Evolutionary conservation across 805 yeast genomes (phyloP).

Genomic region (Pichia eremophila): DNA sequence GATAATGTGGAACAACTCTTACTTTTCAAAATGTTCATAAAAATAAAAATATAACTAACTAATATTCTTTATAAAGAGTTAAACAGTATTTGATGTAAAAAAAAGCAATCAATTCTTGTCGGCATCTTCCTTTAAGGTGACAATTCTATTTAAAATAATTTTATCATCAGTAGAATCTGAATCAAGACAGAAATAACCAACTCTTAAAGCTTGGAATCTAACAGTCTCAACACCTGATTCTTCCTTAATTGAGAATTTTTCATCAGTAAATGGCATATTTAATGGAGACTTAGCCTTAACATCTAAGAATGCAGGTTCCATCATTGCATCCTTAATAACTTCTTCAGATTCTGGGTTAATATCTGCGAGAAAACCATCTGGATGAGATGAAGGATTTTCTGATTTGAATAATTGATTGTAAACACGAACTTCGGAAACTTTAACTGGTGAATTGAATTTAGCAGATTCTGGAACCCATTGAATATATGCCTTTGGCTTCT

Average conservation of each 20-base stretch:
- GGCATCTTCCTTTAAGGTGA: conserved; percentile 80
- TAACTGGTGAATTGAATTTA: conserved; percentile 53
- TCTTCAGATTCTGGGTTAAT: conserved; percentile 74
- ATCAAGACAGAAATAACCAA: conserved; percentile 91
- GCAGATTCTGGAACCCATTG: conserved; percentile 87
- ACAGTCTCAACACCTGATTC: conserved; percentile 67
- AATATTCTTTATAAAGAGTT: background rate
- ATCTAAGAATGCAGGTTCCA: conserved; percentile 70
- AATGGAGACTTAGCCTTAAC: conserved; percentile 67
- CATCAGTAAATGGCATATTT: conserved; percentile 46
- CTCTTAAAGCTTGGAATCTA: conserved; percentile 95
- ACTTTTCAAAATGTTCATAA: no score
- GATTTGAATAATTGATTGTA: conserved; percentile 82
- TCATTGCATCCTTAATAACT: conserved; percentile 51
- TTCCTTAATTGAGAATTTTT: conserved; percentile 67
- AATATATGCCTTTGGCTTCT: conserved; percentile 89
- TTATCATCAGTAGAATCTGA: conserved; percentile 55
- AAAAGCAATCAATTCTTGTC: conserved; percentile 27
- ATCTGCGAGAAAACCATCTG: conserved; percentile 82
- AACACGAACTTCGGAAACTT: conserved; percentile 68
- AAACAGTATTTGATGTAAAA: background rate
- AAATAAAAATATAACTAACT: background rate
- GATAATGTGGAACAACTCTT: no score
- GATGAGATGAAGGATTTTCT: conserved; percentile 83
- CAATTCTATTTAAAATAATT: conserved; percentile 81